These are phyloP conservation scores for Salix udensis DNA, from an alignment of 345 rosid genomes.

Conservation along the genomic window DNA sequence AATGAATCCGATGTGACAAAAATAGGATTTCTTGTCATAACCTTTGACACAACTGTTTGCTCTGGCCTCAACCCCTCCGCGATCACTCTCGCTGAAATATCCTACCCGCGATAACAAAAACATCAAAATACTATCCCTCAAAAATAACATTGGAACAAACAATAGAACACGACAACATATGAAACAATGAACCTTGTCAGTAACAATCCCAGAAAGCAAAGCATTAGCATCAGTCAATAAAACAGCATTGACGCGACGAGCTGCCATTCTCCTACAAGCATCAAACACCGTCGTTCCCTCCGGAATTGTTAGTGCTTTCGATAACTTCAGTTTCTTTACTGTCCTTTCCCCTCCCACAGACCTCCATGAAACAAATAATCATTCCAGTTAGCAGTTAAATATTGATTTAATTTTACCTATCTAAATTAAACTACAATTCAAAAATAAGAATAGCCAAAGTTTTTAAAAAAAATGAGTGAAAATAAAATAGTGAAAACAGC, in stretches of 20 bases:
- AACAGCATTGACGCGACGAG: slow-evolving; percentile 89
- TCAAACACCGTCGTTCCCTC: slow-evolving; percentile 87
- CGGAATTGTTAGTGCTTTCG: slow-evolving; percentile 93
- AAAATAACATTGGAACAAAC: background rate
- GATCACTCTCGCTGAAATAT: slow-evolving; percentile 74
- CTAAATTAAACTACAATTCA: background rate
- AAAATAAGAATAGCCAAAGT: background rate
- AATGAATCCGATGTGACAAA: slow-evolving; percentile 79
- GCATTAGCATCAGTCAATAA: slow-evolving; percentile 87
- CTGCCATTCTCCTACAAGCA: slow-evolving; percentile 90
- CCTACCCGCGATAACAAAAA: slow-evolving; percentile 32
- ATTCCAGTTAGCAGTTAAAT: background rate
- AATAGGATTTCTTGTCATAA: slow-evolving; percentile 90
- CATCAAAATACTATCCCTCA: background rate
- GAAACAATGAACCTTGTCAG: slow-evolving; percentile 57
- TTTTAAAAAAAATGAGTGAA: background rate
- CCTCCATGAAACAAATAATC: slow-evolving; percentile 15
- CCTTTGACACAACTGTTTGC: slow-evolving; percentile 78
- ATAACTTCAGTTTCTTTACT: slow-evolving; percentile 79
- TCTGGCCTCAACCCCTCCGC: slow-evolving; percentile 94
- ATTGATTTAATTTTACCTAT: background rate
- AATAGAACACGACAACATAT: background rate
- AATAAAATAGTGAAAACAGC: too few relatives aligned
- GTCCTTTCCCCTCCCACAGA: slow-evolving; percentile 66
- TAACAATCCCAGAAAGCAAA: slow-evolving; percentile 82